Evolutionary conservation across 768 basidiomycete species (phyloP).

Genomic region (Multifurca ochricompacta): DNA sequence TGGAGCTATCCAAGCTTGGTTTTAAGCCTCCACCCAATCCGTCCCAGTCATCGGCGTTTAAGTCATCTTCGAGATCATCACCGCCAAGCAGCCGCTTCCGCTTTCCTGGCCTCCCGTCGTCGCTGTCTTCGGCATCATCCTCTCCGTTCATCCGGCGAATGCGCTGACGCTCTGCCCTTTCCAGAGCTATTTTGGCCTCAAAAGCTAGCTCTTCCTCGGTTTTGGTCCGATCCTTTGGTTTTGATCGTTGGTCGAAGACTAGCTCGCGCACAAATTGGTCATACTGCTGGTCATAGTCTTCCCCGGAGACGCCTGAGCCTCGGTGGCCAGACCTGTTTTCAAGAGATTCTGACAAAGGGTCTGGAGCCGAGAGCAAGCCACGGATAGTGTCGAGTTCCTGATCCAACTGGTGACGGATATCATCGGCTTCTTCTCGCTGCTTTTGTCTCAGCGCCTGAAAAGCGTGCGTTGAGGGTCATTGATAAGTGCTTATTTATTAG

Average conservation of each 20-base stretch:
- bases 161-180: conserved; percentile 76
- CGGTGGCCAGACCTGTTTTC: conserved; percentile 3
- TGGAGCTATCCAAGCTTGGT: conserved; percentile 17
- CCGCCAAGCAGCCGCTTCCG: conserved; percentile 52
- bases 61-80: conserved; percentile 93
- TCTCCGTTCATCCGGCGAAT: conserved; percentile 81
- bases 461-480: not conserved
- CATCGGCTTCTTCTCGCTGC: conserved; percentile 78
- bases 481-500: not conserved
- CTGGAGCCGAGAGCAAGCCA: conserved; percentile 54
- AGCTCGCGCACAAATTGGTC: conserved; percentile 89
- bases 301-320: not conserved
- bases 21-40: conserved; percentile 31
- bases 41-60: conserved; percentile 29
- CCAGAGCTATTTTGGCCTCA: conserved; percentile 79
- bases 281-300: conserved; percentile 58
- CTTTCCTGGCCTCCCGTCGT: conserved; percentile 43
- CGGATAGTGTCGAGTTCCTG: conserved; percentile 78
- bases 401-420: conserved; percentile 82
- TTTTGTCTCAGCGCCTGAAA: conserved; percentile 77
- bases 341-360: conserved; percentile 34
- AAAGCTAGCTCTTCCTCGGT: conserved; percentile 91
- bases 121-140: conserved; percentile 54
- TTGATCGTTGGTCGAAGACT: conserved; percentile 87
- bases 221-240: conserved; percentile 91